A percentile compares a stretch with the other conserved stretches of the same genome.
phyloP scores from a whole-genome alignment of 2,329 filamentous ascomycete species.

The Zymoseptoria crescenta region DNA sequence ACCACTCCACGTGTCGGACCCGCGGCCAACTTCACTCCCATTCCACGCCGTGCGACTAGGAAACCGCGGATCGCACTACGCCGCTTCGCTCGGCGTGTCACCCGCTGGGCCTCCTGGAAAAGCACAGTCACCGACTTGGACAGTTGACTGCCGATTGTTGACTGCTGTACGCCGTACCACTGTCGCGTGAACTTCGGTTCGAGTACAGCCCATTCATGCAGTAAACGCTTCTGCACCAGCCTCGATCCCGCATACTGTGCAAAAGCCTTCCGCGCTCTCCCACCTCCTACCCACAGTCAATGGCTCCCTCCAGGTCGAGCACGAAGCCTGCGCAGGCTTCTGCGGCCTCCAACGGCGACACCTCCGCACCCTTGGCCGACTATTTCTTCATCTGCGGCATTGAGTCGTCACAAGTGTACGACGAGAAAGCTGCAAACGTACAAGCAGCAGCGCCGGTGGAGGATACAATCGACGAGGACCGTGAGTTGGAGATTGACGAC shows the following conservation, averaged over 20 bases:
- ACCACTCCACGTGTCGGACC: neutral
- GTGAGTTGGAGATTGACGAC: slow-evolving; percentile 48
- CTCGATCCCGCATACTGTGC: neutral
- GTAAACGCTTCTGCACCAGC: neutral
- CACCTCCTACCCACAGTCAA: slow-evolving; percentile 1
- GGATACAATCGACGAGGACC: slow-evolving; percentile 56
- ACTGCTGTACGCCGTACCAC: neutral
- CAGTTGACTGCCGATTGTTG: neutral
- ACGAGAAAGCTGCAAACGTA: slow-evolving; percentile 30
- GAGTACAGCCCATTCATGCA: neutral
- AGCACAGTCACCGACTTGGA: neutral
- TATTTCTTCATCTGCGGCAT: slow-evolving; percentile 58
- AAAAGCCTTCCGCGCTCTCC: neutral
- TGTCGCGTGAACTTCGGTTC: neutral
- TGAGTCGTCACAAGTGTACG: slow-evolving; percentile 45
- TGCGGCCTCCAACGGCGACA: slow-evolving; percentile 34
- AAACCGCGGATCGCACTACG: neutral
- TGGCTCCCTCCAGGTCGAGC: slow-evolving; percentile 17
- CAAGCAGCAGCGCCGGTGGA: slow-evolving; percentile 34
- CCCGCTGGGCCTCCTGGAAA: neutral
- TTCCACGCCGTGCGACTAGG: neutral
- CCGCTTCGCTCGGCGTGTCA: neutral
- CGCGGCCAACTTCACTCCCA: neutral
- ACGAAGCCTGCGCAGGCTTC: slow-evolving; percentile 14
- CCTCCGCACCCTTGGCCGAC: slow-evolving; percentile 52